phyloP scores from a whole-genome alignment of 1,139 yeast species.

The Tardiomyces depauwii region DNA sequence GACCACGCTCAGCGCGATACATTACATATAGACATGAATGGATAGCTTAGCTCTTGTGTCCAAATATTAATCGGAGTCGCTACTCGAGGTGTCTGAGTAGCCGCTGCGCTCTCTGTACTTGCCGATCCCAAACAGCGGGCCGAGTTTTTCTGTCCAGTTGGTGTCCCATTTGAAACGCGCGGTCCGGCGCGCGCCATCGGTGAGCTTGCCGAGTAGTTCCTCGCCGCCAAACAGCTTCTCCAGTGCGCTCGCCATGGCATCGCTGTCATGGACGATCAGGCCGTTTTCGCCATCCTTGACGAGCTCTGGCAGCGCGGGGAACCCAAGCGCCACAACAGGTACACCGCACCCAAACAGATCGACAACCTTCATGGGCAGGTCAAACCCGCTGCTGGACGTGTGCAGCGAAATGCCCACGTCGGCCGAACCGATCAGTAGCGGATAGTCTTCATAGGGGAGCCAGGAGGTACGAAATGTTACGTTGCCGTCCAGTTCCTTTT shows the following conservation, averaged over 20 bases:
- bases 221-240: conserved; percentile 33
- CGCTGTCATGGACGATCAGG: conserved; percentile 30
- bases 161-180: conserved; percentile 60
- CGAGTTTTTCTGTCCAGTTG: conserved; percentile 48
- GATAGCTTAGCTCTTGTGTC: neutral
- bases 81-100: neutral
- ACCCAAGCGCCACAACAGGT: conserved; percentile 73
- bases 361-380: conserved; percentile 93
- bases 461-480: conserved; percentile 41
- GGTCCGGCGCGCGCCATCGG: conserved; percentile 60
- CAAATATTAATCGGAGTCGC: neutral
- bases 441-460: conserved; percentile 75
- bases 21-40: too few species aligned
- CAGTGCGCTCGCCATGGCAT: conserved; percentile 43
- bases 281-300: conserved; percentile 35
- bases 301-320: conserved; percentile 40
- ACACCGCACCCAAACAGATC: conserved; percentile 96
- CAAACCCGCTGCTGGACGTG: conserved; percentile 84
- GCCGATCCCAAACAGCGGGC: conserved; percentile 30
- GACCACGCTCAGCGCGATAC: too few species aligned
- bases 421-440: conserved; percentile 59
- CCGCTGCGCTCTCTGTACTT: conserved; percentile 11
- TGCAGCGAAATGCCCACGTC: conserved; percentile 88
- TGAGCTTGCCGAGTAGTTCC: conserved; percentile 29
- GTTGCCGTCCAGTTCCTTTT: conserved; percentile 26